Percentiles rank a stretch among this genome's conserved stretches.
Conservation (phyloP, 1,284 basidiomycete species). For the Xanthoconium separans region DNA sequence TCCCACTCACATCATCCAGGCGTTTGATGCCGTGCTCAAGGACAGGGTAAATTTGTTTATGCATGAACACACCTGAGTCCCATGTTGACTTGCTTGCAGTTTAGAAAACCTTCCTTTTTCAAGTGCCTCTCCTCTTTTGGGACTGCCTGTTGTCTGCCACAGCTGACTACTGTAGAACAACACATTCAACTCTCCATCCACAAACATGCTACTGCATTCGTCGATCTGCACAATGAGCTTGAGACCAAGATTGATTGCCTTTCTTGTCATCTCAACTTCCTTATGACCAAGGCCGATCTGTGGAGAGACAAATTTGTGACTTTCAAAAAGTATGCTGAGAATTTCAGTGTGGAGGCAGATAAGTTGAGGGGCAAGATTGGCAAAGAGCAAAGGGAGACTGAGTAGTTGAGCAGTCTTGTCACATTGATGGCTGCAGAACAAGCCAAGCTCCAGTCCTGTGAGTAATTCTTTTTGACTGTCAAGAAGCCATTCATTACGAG, state of each 20-base stretch:
- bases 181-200: slow-evolving; percentile 83
- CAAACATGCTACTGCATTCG: slow-evolving; percentile 87
- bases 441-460: slow-evolving; percentile 68
- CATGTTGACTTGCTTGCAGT: slow-evolving; percentile 42
- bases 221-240: slow-evolving; percentile 88
- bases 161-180: slow-evolving; percentile 79
- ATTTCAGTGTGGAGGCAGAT: slow-evolving; percentile 78
- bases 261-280: slow-evolving; percentile 80
- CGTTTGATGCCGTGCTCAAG: slow-evolving; percentile 84
- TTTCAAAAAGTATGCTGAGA: slow-evolving; percentile 91
- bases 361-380: slow-evolving; percentile 81
- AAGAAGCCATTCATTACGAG: slow-evolving; percentile 8
- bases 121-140: slow-evolving; percentile 83
- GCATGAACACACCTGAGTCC: neutral
- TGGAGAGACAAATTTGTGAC: slow-evolving; percentile 92
- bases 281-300: slow-evolving; percentile 87
- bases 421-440: slow-evolving; percentile 77
- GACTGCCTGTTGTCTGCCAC: slow-evolving; percentile 68
- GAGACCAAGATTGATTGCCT: slow-evolving; percentile 87
- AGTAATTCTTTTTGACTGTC: slow-evolving; percentile 30
- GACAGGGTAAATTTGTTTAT: slow-evolving; percentile 61
- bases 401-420: slow-evolving; percentile 74
- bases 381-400: slow-evolving; percentile 85
- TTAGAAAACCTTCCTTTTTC: slow-evolving; percentile 86
- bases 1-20: slow-evolving; percentile 82